Percentiles rank a stretch among this genome's conserved stretches.
These are phyloP conservation scores for Magnolia changhungtana DNA, from an alignment of 164 flowering plant genomes.

Conservation along the genomic window DNA sequence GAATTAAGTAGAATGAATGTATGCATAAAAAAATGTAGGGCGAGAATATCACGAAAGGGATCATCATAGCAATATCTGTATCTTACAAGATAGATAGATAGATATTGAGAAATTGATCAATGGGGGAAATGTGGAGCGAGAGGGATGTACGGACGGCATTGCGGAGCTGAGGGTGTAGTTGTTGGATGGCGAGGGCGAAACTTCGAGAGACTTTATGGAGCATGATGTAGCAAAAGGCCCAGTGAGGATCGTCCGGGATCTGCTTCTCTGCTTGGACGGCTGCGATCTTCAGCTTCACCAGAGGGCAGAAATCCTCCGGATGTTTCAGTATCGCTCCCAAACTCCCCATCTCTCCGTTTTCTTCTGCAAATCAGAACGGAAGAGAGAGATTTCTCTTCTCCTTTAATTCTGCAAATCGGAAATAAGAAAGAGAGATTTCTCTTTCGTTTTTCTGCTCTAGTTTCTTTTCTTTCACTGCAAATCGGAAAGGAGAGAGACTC, in stretches of 20 bases:
- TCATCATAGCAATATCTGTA: too few relatives aligned
- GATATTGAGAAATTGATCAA: too few relatives aligned
- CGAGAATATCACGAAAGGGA: too few relatives aligned
- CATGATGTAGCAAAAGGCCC: slow-evolving; percentile 87
- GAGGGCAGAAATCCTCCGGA: slow-evolving; percentile 73
- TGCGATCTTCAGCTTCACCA: slow-evolving; percentile 78
- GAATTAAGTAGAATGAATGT: too few relatives aligned
- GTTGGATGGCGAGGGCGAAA: slow-evolving; percentile 86
- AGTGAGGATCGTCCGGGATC: slow-evolving; percentile 79
- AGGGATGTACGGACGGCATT: slow-evolving; percentile 51
- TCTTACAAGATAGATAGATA: too few relatives aligned
- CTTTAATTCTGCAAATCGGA: not conserved
- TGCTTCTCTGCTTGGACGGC: slow-evolving; percentile 65
- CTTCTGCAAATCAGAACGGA: too few relatives aligned
- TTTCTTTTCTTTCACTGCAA: too few relatives aligned
- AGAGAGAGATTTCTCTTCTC: too few relatives aligned
- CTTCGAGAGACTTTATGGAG: slow-evolving; percentile 87
- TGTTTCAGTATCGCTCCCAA: slow-evolving; percentile 63
- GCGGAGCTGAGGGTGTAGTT: slow-evolving; percentile 75
- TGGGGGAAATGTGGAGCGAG: not conserved
- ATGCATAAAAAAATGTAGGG: too few relatives aligned
- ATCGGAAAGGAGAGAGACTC: too few relatives aligned
- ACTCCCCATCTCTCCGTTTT: slow-evolving; percentile 35
- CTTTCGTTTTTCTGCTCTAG: not conserved
- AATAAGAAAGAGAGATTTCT: not conserved